phyloP scores from a whole-genome alignment of 73 alveolate genomes.

The Durusdinium trenchii region DNA sequence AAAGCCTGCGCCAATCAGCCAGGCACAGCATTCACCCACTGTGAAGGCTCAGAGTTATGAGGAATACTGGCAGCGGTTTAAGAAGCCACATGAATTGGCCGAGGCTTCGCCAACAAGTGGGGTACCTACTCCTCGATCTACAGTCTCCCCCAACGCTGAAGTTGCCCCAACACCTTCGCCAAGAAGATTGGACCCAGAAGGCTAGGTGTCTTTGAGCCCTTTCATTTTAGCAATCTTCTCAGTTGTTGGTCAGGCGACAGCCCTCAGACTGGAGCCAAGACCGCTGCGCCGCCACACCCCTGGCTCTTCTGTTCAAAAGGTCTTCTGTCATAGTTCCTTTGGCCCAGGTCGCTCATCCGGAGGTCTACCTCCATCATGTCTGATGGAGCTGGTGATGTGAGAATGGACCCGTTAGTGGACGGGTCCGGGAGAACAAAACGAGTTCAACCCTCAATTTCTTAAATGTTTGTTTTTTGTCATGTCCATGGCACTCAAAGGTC shows the following conservation, averaged over 20 bases:
- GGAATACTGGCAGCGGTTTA: no score
- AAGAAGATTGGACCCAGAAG: neutral
- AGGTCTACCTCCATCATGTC: neutral
- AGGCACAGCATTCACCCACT: no score
- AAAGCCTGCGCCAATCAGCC: no score
- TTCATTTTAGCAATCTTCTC: neutral
- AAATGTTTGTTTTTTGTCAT: no score
- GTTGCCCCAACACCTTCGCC: neutral
- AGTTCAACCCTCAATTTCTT: no score
- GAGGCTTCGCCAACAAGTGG: no score
- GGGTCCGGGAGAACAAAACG: neutral
- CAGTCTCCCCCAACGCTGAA: neutral
- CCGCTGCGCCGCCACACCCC: neutral
- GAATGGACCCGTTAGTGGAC: neutral
- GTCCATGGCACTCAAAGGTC: no score
- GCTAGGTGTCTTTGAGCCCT: neutral
- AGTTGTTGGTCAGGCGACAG: neutral
- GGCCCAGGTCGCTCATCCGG: neutral
- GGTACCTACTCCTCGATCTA: no score
- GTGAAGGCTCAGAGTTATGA: no score
- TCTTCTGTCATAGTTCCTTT: neutral
- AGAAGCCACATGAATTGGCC: no score
- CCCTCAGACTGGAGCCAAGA: neutral
- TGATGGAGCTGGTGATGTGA: neutral
- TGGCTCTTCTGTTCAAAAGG: neutral